A percentile compares a stretch with the other conserved stretches of the same genome.
These are phyloP conservation scores for Russula dissimulans DNA, from an alignment of 768 basidiomycete species.

Conservation along the genomic window DNA sequence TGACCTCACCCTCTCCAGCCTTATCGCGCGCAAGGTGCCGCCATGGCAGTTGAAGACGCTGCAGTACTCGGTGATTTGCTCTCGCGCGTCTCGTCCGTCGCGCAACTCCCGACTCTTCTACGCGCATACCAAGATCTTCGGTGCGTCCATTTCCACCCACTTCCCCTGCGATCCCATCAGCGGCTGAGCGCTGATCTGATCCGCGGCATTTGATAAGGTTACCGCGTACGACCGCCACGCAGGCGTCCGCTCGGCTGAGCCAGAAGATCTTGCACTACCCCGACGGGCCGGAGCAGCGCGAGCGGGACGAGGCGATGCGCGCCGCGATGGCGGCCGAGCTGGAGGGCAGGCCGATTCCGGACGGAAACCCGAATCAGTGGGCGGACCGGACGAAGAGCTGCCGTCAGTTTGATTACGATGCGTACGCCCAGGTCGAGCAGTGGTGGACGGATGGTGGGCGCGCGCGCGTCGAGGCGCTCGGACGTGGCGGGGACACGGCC, in stretches of 20 bases:
- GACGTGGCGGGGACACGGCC: too few species aligned
- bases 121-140: constrained; percentile 46
- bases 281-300: constrained; percentile 44
- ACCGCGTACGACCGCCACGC: constrained; percentile 40
- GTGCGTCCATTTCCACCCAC: not conserved
- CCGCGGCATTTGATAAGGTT: constrained; percentile 17
- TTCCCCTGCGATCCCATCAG: too few species aligned
- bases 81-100: constrained; percentile 33
- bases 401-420: constrained; percentile 45
- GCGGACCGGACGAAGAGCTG: constrained; percentile 43
- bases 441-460: constrained; percentile 38
- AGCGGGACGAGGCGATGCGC: constrained; percentile 44
- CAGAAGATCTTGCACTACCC: constrained; percentile 46
- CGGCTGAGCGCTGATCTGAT: not conserved
- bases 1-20: constrained; percentile 22
- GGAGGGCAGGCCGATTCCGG: constrained; percentile 20
- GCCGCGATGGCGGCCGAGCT: constrained; percentile 37
- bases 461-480: constrained; percentile 3
- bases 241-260: constrained; percentile 41
- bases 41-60: constrained; percentile 43
- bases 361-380: constrained; percentile 46
- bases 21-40: constrained; percentile 36
- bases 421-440: constrained; percentile 39
- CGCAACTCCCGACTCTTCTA: constrained; percentile 39
- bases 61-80: constrained; percentile 41